Conservation (phyloP, 208 protist genomes). For the Acanthamoeba culbertsoni region DNA sequence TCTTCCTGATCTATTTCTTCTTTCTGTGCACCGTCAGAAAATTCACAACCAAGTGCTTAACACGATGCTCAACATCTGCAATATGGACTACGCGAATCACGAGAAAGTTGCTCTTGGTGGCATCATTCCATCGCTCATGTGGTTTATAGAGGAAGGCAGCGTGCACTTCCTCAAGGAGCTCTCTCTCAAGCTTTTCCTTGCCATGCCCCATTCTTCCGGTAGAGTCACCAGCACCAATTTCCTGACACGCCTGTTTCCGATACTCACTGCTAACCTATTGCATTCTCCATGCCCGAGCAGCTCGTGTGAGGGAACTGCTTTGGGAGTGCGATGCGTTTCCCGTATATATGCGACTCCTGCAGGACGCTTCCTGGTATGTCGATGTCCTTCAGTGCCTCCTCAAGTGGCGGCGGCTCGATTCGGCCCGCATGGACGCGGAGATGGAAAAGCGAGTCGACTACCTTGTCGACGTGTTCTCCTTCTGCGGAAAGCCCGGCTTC, state of each 20-base stretch:
- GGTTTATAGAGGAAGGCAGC: slow-evolving; percentile 74
- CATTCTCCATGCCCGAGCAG: neutral
- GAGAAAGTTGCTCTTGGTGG: slow-evolving; percentile 80
- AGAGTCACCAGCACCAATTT: neutral
- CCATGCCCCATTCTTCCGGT: slow-evolving; percentile 61
- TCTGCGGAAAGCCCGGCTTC: slow-evolving; percentile 56
- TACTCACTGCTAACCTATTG: neutral
- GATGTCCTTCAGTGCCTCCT: slow-evolving; percentile 60
- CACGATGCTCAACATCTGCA: slow-evolving; percentile 81
- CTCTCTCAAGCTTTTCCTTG: slow-evolving; percentile 76
- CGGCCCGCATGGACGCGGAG: neutral
- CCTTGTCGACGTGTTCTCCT: slow-evolving; percentile 43
- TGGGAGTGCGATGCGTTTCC: slow-evolving; percentile 58
- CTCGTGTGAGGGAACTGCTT: slow-evolving; percentile 11
- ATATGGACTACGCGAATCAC: slow-evolving; percentile 80
- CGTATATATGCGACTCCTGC: slow-evolving; percentile 42
- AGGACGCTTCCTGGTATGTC: slow-evolving; percentile 46
- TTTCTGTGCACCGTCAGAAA: slow-evolving; percentile 64
- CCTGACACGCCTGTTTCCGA: no score
- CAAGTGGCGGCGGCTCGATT: slow-evolving; percentile 36
- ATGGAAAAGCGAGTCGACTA: slow-evolving; percentile 40
- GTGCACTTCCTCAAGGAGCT: slow-evolving; percentile 78
- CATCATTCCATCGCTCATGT: slow-evolving; percentile 82
- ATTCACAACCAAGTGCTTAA: slow-evolving; percentile 84
- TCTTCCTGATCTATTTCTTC: no score